These are phyloP conservation scores for Hansenula sp. DNA, from an alignment of 1,139 yeast genomes.

Conservation along the genomic window DNA sequence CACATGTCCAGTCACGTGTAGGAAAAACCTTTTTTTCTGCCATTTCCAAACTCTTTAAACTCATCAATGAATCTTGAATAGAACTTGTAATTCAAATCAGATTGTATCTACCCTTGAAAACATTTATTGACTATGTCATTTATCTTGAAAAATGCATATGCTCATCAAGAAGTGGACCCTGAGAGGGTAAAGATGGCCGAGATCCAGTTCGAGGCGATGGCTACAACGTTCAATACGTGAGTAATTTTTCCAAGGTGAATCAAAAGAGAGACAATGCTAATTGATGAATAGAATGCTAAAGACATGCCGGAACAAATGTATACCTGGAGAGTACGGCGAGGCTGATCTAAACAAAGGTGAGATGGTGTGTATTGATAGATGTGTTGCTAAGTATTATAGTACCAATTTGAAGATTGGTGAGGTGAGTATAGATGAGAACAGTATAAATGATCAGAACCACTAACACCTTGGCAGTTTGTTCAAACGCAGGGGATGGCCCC, in stretches of 20 bases:
- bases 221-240: constrained; percentile 56
- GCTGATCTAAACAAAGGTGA: constrained; percentile 79
- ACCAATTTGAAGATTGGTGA: constrained; percentile 63
- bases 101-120: too few species aligned
- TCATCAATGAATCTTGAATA: too few species aligned
- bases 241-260: constrained; percentile 16
- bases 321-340: constrained; percentile 74
- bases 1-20: too few species aligned
- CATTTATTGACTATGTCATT: constrained; percentile 69
- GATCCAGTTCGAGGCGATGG: constrained; percentile 72
- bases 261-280: constrained; percentile 2
- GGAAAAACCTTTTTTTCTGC: too few species aligned
- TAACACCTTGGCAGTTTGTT: constrained; percentile 14
- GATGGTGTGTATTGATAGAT: constrained; percentile 67
- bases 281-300: constrained; percentile 36
- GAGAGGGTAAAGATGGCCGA: constrained; percentile 68
- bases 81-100: too few species aligned
- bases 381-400: constrained; percentile 69
- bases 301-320: constrained; percentile 67
- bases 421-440: too few species aligned
- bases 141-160: constrained; percentile 38
- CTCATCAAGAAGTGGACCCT: constrained; percentile 50
- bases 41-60: too few species aligned
- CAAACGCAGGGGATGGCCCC: constrained; percentile 21
- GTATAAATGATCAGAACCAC: too few species aligned